Percentiles rank a stretch among this genome's conserved stretches.
Conservation (phyloP, 495 filamentous ascomycete genomes). For the Penicillium paradoxum region DNA sequence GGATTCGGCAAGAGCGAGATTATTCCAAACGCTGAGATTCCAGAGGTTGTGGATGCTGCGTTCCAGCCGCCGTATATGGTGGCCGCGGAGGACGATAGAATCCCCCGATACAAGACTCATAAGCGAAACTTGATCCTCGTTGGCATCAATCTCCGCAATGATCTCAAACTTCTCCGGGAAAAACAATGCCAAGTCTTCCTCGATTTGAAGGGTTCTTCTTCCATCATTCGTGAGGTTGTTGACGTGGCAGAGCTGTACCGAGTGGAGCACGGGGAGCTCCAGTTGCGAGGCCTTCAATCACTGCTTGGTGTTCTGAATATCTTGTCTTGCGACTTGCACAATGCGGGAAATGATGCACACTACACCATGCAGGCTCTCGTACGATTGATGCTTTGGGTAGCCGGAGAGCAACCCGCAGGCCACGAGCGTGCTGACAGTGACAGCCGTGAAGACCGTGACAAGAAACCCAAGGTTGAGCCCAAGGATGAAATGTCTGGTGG, state of each 20-base stretch:
- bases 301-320: conserved; percentile 65
- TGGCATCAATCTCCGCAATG: conserved; percentile 63
- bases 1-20: conserved; percentile 63
- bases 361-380: conserved; percentile 78
- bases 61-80: conserved; percentile 45
- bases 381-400: conserved; percentile 48
- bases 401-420: neutral
- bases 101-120: conserved; percentile 6
- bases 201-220: neutral
- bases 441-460: neutral
- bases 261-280: conserved; percentile 43
- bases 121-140: conserved; percentile 68
- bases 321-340: conserved; percentile 64
- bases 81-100: neutral
- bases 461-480: neutral
- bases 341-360: conserved; percentile 90
- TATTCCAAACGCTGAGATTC: conserved; percentile 35
- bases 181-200: conserved; percentile 47
- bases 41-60: conserved; percentile 37
- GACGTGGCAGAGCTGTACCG: conserved; percentile 70
- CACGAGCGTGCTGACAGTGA: neutral
- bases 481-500: neutral
- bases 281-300: conserved; percentile 49
- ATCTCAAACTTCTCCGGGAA: conserved; percentile 59
- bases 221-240: conserved; percentile 51